Base-by-base conservation (phyloP, 176 grass and related monocot genomes). In the Cenchrus fungigraminus region DNA sequence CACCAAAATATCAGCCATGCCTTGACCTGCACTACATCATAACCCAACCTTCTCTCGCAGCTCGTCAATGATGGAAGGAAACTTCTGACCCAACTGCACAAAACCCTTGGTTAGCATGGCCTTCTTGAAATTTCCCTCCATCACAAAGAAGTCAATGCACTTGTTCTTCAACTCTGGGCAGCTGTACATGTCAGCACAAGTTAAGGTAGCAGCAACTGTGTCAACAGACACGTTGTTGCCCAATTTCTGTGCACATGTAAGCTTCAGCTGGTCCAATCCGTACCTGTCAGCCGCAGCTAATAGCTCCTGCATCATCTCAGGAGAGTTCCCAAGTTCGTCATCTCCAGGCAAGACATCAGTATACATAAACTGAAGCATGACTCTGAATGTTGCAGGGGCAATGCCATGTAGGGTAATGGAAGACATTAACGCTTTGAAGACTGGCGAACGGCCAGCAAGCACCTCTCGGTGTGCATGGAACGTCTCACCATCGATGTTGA, bases 241-340 rank as follows among this genome's bases (percentile, higher is more conserved):
- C 42, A 94, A 4, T 20, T 45, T 80, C 9, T 66, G 66, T 6
- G 88, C 89, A 19, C 89, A 91, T 17, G 89, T 79, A 12, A 87
- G 50, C 74, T 88, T 94, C 51, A 94, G 44, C 22, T 87, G 76
- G 15, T 94, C 87, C 43, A 90, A 37, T 5, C 43, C 84, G 12
- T 92, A 94, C 3, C 82, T 78, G 64, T 94, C 92, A 2, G 92
- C 92, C 19, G 84, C 92, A 16, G 80, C 84, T 6, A 94, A 73
- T 5, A 83, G 37, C 11, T 58, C 9, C 25, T 22, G 47, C 1
- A 87, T 4, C 16, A 73, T 8, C 13, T 74, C 59, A 9, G 3
- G 19, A 12, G 75, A 79, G 16, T 71, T 54, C 6, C 52, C 63
- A 60, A 60, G 57, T 22, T 60, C 57, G 7, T 60, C 57, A 22